Evolutionary conservation across 139 green algal species (phyloP), one percentile per base, ranked within the genome.

Genomic region (Zygnema circumcarinatum): DNA sequence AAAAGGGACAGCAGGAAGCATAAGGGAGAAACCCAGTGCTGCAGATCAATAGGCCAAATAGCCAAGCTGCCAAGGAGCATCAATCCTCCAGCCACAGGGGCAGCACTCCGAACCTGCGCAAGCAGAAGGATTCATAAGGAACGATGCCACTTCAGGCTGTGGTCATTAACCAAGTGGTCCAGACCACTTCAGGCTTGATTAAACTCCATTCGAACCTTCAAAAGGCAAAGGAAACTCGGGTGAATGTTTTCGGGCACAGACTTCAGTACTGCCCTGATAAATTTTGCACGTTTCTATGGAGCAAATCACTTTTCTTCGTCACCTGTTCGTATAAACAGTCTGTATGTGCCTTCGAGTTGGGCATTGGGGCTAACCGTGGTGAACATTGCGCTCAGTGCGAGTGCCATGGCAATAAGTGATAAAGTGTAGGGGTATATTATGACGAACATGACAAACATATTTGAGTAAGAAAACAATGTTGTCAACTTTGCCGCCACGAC

Each of bases 351-450:
- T n/a, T n/a, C n/a, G n/a, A n/a, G n/a, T n/a, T n/a, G n/a, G n/a
- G n/a, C n/a, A 16, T 7, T 39, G 69, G 69, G 16, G 16, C 69
- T 52, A 20, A 88, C 78, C 78, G 73, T 67, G 32, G 41, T 82
- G 33, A 91, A 90, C 29, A 91, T 39, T 33, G 67, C 39, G 35
- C 67, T 86, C 42, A 91, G 73, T 22, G 82, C 82, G 74, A 91
- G 79, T 22, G 40, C 80, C 67, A 90, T 31, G 33, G 82, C 68
- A 78, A 91, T 52, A 36, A 91, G 53, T 16, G 87, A 91, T 38
- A 91, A 83, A 32, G 31, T 29, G 80, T 89, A 91, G 0, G 67
- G 67, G 53, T 76, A 91, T 33, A 91, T 40, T 21, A 88, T 22
- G 16, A 85, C 29, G 67, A 91, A 89, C 25, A 91, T 32, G 29